Evolutionary conservation across 2,329 filamentous ascomycete species (phyloP), one percentile per base, ranked within the genome.

Genomic region (Westerdykella sp.): DNA sequence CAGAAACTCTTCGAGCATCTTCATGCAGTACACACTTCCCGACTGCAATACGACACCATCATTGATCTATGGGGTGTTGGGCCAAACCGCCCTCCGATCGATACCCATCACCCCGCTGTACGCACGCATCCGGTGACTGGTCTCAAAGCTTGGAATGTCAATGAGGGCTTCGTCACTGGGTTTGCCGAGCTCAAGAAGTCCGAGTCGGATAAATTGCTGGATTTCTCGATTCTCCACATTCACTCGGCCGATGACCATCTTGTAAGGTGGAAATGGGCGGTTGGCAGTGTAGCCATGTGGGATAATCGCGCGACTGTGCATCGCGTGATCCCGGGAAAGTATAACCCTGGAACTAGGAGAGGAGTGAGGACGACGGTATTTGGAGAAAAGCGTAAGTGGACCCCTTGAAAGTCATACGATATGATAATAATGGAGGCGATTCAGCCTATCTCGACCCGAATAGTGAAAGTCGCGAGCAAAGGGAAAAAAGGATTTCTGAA

Each of bases 121-220:
- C 57, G 72, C 15, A 74, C 73, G 0, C 73, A 77, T 47, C 72
- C 73, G 0, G 71, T 75, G 4, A 73, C 73, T 0, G 67, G 68
- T 0, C 55, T 75, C 13, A 74, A 72, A 49, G 67, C 69, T 0
- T 50, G 76, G 1, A 73, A 49, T 21, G 16, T 44, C 2, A 42
- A 32, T 43, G 63, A 64, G 1, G 71, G 69, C 0, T 75, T 73
- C 35, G 72, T 75, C 0, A 72, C 70, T 9, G 67, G 66, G 0
- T 74, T 78, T 47, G 70, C 69, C 4, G 73, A 75, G 52, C 61
- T 77, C 10, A 75, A 75, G 44, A 73, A 72, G 43, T 53, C 59
- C 5, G 73, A 77, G 49, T 72, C 69, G 1, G 47, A 48, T 13
- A 50, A 48, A 12, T 21, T 53, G 4, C 38, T 49, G 6, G 34